These are phyloP conservation scores for Chlorella sp. DNA, from an alignment of 139 green algal genomes.

Conservation along the genomic window DNA sequence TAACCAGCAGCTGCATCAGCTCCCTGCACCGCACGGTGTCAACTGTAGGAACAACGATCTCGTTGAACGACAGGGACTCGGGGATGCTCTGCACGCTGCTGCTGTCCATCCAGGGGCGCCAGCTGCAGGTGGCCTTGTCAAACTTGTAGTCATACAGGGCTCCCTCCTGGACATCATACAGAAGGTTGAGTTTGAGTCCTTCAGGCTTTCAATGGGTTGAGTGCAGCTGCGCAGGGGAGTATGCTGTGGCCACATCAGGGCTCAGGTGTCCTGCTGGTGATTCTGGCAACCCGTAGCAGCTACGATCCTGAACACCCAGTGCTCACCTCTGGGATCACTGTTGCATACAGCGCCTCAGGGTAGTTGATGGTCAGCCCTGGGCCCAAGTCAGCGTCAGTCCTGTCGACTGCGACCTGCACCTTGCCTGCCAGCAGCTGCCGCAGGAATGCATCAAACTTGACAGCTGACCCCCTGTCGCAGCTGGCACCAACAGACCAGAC, in stretches of 20 bases:
- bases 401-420: slow-evolving; percentile 20
- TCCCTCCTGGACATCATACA: slow-evolving; percentile 61
- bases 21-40: slow-evolving; percentile 63
- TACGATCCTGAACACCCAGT: too few relatives aligned
- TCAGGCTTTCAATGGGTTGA: too few relatives aligned
- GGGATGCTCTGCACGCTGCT: slow-evolving; percentile 18
- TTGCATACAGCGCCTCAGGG: too few relatives aligned
- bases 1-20: slow-evolving; percentile 52
- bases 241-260: too few relatives aligned
- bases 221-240: too few relatives aligned
- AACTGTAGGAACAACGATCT: slow-evolving; percentile 61
- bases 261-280: too few relatives aligned
- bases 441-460: slow-evolving; percentile 49
- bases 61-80: slow-evolving; percentile 22
- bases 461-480: slow-evolving; percentile 37
- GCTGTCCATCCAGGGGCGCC: slow-evolving; percentile 49
- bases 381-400: slow-evolving; percentile 58
- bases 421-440: slow-evolving; percentile 43
- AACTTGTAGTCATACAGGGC: slow-evolving; percentile 42
- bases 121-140: slow-evolving; percentile 25
- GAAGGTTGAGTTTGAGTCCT: too few relatives aligned
- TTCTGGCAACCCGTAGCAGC: too few relatives aligned
- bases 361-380: slow-evolving; percentile 54
- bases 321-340: too few relatives aligned
- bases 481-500: slow-evolving; percentile 60